A percentile compares a stretch with the other conserved stretches of the same genome.
Conservation (phyloP, 2,329 filamentous ascomycete species). For the Penicillium sp. region DNA sequence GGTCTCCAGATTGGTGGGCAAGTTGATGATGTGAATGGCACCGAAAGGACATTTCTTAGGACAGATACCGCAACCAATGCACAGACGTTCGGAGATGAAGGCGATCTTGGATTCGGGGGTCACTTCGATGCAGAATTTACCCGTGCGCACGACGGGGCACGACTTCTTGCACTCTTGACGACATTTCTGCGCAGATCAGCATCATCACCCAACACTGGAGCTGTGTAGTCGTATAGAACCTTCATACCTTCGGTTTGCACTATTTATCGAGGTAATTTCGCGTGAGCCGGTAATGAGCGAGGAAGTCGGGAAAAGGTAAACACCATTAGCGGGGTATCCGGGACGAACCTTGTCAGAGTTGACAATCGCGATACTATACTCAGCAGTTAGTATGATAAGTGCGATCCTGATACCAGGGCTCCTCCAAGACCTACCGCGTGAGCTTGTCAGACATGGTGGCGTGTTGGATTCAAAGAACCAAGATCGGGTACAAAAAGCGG, state of each 20-base stretch:
- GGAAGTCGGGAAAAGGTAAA: conserved; percentile 35
- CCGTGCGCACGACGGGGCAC: conserved; percentile 92
- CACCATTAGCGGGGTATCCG: conserved; percentile 29
- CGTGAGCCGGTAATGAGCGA: conserved; percentile 36
- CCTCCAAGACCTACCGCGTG: conserved; percentile 68
- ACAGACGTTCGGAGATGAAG: conserved; percentile 93
- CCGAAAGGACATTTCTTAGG: conserved; percentile 98
- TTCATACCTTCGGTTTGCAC: conserved; percentile 78
- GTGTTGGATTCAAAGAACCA: conserved; percentile 20
- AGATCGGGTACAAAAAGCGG: conserved; percentile 8
- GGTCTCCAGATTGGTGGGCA: conserved; percentile 97
- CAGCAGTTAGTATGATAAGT: conserved; percentile 15
- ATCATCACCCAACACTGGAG: conserved; percentile 16
- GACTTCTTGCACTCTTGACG: conserved; percentile 99
- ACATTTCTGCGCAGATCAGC: conserved; percentile 64
- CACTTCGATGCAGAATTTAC: conserved; percentile 97
- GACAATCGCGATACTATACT: conserved; percentile 88
- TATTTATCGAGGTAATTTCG: conserved; percentile 40
- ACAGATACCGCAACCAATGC: conserved; percentile 98
- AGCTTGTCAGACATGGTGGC: conserved; percentile 82
- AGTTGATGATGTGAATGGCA: conserved; percentile 99
- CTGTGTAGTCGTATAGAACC: background rate
- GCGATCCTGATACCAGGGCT: background rate
- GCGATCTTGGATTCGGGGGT: conserved; percentile 81
- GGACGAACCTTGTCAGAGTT: conserved; percentile 84